These are phyloP conservation scores for Boletus eberwhitei DNA, from an alignment of 768 basidiomycete genomes.

Conservation along the genomic window DNA sequence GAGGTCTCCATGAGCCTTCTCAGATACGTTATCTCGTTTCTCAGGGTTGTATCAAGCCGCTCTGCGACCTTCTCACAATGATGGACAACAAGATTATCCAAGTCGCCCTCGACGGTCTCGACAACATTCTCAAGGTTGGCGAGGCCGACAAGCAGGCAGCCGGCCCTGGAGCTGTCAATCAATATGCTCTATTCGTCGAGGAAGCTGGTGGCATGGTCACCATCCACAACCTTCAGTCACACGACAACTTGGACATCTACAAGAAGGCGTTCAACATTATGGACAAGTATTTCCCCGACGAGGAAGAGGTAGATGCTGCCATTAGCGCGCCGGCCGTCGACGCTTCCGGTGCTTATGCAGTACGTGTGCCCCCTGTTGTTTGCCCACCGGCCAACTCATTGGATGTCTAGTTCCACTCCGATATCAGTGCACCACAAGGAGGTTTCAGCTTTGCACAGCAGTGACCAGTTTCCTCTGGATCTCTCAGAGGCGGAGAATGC, in stretches of 20 bases:
- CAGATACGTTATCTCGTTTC: constrained; percentile 98
- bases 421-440: constrained; percentile 86
- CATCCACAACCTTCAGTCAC: constrained; percentile 98
- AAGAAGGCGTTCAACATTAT: constrained; percentile 99
- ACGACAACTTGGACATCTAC: constrained; percentile 99
- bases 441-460: constrained; percentile 92
- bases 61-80: constrained; percentile 93
- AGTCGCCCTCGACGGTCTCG: constrained; percentile 95
- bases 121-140: constrained; percentile 97
- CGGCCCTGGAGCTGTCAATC: constrained; percentile 82
- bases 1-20: constrained; percentile 91
- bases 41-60: constrained; percentile 97
- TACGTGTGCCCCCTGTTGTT: constrained; percentile 35
- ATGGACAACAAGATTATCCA: constrained; percentile 99
- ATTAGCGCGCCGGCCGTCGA: constrained; percentile 76
- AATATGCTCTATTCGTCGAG: constrained; percentile 92
- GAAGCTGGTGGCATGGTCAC: constrained; percentile 99
- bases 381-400: constrained; percentile 4
- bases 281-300: constrained; percentile 98
- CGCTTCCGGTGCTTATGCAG: constrained; percentile 69
- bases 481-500: constrained; percentile 2
- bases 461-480: constrained; percentile 24
- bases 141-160: constrained; percentile 86
- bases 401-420: constrained; percentile 67
- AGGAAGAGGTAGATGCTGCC: constrained; percentile 87